Conservation (phyloP, 805 yeast species). For the Candida easanensis region DNA sequence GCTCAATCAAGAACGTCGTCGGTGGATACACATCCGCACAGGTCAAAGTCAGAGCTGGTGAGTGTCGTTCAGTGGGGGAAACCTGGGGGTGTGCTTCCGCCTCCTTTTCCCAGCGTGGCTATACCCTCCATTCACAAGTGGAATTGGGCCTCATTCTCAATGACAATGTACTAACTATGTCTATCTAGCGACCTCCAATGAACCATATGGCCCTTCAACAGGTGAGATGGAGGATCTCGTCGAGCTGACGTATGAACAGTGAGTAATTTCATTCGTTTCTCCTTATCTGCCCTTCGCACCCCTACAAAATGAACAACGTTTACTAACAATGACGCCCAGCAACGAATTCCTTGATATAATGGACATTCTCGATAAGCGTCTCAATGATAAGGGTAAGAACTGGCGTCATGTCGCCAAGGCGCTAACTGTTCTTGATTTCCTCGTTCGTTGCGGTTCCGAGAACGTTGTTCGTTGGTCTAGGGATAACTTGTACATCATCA, state of each 20-base stretch:
- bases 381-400: constrained; percentile 94
- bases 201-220: constrained; percentile 78
- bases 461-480: constrained; percentile 89
- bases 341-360: constrained; percentile 79
- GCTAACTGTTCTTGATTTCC: constrained; percentile 81
- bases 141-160: no score
- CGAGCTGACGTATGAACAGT: constrained; percentile 59
- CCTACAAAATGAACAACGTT: background rate
- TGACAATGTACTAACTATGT: background rate
- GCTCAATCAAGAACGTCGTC: constrained; percentile 72
- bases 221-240: constrained; percentile 83
- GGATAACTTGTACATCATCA: constrained; percentile 82
- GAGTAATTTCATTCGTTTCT: constrained; percentile 22
- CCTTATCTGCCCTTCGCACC: background rate
- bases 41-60: constrained; percentile 73
- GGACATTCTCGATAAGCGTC: constrained; percentile 90
- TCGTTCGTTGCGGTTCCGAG: constrained; percentile 83
- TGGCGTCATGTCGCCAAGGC: constrained; percentile 97
- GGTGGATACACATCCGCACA: constrained; percentile 87
- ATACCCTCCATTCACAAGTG: background rate
- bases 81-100: no score
- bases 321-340: background rate
- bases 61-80: constrained; percentile 7
- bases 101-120: background rate
- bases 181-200: constrained; percentile 79